Conservation (phyloP, 2,329 filamentous ascomycete species). For the Akanthomyces dipterigenus region DNA sequence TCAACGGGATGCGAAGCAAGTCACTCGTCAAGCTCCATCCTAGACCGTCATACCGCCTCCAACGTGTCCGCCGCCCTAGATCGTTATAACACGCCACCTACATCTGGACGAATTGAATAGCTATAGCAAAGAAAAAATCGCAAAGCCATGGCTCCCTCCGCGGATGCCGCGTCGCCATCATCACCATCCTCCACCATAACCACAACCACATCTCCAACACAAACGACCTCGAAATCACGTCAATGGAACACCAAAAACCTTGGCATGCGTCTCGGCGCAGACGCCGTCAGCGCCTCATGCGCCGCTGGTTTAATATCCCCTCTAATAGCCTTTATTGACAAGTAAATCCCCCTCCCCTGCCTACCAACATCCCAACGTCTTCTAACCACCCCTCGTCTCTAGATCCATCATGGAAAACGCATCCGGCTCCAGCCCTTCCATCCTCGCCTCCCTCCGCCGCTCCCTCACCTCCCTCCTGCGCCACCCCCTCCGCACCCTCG, state of each 20-base stretch:
- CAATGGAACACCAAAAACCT: slow-evolving; percentile 73
- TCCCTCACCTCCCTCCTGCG: slow-evolving; percentile 51
- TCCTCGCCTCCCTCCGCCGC: slow-evolving; percentile 51
- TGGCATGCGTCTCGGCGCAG: slow-evolving; percentile 57
- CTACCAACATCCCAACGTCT: slow-evolving; percentile 3
- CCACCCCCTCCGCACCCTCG: slow-evolving; percentile 54
- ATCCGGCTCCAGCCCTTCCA: slow-evolving; percentile 53
- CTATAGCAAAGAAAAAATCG: background rate
- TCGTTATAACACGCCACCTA: background rate
- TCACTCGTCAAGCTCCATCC: background rate
- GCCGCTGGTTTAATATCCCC: slow-evolving; percentile 75
- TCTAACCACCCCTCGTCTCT: slow-evolving; percentile 6
- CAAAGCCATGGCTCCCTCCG: background rate
- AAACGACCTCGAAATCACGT: background rate
- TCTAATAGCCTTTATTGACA: slow-evolving; percentile 80
- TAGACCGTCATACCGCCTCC: no score
- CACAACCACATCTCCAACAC: background rate
- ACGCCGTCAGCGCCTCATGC: slow-evolving; percentile 60
- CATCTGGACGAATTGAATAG: background rate
- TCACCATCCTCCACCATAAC: background rate
- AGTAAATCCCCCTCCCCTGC: slow-evolving; percentile 41
- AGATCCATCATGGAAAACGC: slow-evolving; percentile 78
- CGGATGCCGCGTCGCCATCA: background rate
- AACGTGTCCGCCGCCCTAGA: no score
- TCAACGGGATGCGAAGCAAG: background rate